phyloP scores from a whole-genome alignment of 2,329 filamentous ascomycete genomes.

The Lasiodiplodia hormozganensis region DNA sequence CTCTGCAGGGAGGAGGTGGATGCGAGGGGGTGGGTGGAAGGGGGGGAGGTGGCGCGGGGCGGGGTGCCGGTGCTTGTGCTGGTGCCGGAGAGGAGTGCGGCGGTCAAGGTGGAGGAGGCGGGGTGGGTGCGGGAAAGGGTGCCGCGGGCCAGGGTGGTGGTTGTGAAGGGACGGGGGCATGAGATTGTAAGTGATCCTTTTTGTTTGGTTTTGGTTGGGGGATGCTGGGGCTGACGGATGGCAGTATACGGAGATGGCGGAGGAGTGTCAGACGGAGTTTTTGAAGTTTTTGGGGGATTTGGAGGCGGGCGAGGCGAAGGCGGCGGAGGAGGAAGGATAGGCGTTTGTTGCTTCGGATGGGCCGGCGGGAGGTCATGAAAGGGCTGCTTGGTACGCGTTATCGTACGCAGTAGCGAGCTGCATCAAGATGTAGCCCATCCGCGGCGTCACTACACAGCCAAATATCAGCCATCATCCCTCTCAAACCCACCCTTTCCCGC shows the following conservation, averaged over 20 bases:
- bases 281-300: conserved; percentile 50
- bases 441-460: not conserved
- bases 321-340: not conserved
- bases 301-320: not conserved
- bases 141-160: conserved; percentile 35
- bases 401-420: conserved; percentile 4
- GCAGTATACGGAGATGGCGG: conserved; percentile 12
- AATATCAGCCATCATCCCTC: no score
- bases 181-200: conserved; percentile 44
- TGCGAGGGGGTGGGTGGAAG: conserved; percentile 37
- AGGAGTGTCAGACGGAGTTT: conserved; percentile 18
- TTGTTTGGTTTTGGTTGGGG: no score
- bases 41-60: conserved; percentile 32
- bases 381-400: not conserved
- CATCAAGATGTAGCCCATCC: conserved; percentile 11
- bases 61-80: conserved; percentile 42
- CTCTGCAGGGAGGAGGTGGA: conserved; percentile 38
- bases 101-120: conserved; percentile 41
- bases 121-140: conserved; percentile 34
- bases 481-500: no score
- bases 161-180: conserved; percentile 42
- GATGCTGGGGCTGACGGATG: not conserved
- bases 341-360: not conserved
- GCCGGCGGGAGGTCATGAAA: not conserved
- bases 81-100: conserved; percentile 43